Evolutionary conservation across 768 basidiomycete genomes (phyloP).

Genomic region (Chalciporus sphaerocephalus): DNA sequence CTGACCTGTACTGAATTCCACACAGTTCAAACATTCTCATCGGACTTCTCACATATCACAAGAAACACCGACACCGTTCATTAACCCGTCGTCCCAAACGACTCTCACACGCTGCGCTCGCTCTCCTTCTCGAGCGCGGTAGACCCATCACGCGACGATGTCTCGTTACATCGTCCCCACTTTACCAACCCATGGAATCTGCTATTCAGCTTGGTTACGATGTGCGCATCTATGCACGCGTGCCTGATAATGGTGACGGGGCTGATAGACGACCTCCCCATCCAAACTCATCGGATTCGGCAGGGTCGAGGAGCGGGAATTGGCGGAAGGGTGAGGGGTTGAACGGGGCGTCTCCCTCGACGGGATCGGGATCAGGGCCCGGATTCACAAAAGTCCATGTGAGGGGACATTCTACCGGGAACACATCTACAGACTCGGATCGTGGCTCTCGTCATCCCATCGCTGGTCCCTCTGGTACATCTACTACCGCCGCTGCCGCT

Average conservation of each 20-base stretch:
- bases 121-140: conserved; percentile 78
- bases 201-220: conserved; percentile 74
- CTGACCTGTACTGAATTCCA: conserved; percentile 6
- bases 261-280: conserved; percentile 42
- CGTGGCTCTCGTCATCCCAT: conserved; percentile 6
- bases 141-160: conserved; percentile 70
- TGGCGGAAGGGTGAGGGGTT: conserved; percentile 21
- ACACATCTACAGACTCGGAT: conserved; percentile 28
- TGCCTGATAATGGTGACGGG: conserved; percentile 63
- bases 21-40: conserved; percentile 83
- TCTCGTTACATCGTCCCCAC: conserved; percentile 74
- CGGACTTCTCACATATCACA: conserved; percentile 69
- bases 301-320: conserved; percentile 12
- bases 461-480: conserved; percentile 13
- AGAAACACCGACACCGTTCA: conserved; percentile 47
- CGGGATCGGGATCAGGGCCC: too few relatives aligned
- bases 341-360: not conserved
- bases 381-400: conserved; percentile 10
- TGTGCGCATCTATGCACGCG: conserved; percentile 63
- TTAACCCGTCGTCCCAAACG: conserved; percentile 40
- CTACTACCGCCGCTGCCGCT: conserved; percentile 10
- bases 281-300: conserved; percentile 11
- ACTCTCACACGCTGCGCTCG: conserved; percentile 73
- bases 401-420: conserved; percentile 18
- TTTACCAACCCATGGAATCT: conserved; percentile 77